A percentile compares a stretch with the other conserved stretches of the same genome.
These are phyloP conservation scores for Fusarium verticillioides DNA, from an alignment of 2,329 filamentous ascomycete species.

Conservation along the genomic window DNA sequence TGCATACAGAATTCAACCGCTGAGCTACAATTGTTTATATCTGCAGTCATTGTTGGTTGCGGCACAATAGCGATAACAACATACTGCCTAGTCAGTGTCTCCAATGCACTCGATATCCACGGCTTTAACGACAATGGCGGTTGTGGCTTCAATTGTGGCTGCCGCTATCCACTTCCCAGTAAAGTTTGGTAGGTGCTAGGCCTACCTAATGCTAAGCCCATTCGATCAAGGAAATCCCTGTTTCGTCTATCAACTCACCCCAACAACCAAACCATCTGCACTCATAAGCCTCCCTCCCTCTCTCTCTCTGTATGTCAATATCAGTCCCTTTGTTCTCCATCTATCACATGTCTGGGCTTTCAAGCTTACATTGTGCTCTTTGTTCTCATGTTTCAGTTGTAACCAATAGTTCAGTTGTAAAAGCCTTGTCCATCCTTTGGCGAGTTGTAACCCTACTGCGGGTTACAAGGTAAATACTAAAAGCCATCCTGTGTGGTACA, in stretches of 20 bases:
- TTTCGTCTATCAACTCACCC: conserved; percentile 16
- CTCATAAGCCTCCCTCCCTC: background rate
- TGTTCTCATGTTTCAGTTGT: conserved; percentile 7
- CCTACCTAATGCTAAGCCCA: background rate
- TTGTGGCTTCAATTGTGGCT: conserved; percentile 30
- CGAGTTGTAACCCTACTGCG: background rate
- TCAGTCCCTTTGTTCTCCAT: background rate
- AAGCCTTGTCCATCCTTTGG: background rate
- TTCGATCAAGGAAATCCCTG: conserved; percentile 4
- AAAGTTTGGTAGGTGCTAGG: conserved; percentile 4
- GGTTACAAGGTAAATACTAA: background rate
- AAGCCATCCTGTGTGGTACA: background rate
- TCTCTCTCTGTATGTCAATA: background rate
- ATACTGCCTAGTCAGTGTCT: background rate
- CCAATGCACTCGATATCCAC: background rate
- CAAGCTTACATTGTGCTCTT: conserved; percentile 6
- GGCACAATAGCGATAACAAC: background rate
- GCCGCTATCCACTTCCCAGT: conserved; percentile 19
- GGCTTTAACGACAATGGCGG: conserved; percentile 19
- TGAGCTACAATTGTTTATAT: background rate
- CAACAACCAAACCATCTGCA: conserved; percentile 25
- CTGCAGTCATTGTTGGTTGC: background rate
- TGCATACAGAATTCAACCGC: background rate
- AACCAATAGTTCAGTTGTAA: background rate
- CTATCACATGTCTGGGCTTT: background rate